A percentile compares a stretch with the other conserved stretches of the same genome.
These are phyloP conservation scores for Claviceps digitariae DNA, from an alignment of 2,329 filamentous ascomycete species.

Conservation along the genomic window DNA sequence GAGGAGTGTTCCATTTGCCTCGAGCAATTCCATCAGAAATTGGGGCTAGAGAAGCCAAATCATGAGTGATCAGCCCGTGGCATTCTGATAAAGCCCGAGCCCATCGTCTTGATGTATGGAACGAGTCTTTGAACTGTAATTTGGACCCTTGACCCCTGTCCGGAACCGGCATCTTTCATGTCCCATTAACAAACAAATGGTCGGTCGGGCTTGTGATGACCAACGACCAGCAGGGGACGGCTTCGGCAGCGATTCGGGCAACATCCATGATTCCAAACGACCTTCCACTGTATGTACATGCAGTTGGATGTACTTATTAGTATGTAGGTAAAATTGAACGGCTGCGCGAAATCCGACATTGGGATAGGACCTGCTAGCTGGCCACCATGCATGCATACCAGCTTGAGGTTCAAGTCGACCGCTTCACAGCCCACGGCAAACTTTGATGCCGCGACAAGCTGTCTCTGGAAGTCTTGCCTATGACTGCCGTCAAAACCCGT, in stretches of 20 bases:
- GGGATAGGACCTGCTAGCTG: not conserved
- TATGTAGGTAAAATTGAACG: not conserved
- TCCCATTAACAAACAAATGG: no score
- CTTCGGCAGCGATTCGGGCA: no score
- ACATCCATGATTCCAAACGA: no score
- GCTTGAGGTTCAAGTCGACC: not conserved
- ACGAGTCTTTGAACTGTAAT: not conserved
- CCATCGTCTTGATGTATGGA: not conserved
- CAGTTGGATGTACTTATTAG: not conserved
- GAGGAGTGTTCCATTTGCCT: not conserved
- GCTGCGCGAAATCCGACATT: not conserved
- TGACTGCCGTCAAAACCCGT: not conserved
- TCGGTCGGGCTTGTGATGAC: no score
- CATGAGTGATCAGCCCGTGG: not conserved
- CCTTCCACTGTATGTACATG: no score
- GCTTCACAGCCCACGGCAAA: not conserved
- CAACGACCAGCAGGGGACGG: no score
- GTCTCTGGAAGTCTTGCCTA: not conserved
- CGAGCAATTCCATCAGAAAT: not conserved
- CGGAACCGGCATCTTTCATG: not conserved
- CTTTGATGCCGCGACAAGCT: not conserved
- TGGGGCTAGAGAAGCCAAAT: not conserved
- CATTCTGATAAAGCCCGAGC: not conserved
- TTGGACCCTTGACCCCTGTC: not conserved
- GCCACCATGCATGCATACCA: not conserved